These are phyloP conservation scores for Ceratobasidium sp. DNA, from an alignment of 1,284 basidiomycete genomes.

Conservation along the genomic window DNA sequence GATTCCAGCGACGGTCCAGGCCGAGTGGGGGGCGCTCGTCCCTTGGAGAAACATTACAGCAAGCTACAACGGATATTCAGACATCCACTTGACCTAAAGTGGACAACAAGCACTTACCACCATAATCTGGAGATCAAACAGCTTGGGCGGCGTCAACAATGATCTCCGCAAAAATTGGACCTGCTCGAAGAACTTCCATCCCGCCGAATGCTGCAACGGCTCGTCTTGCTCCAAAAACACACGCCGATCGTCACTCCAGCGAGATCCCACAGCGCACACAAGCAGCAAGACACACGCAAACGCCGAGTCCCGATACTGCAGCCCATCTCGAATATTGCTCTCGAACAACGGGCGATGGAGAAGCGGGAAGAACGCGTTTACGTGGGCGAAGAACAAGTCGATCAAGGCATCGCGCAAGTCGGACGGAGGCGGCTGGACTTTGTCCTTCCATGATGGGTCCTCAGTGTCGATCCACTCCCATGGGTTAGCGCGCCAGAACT, in stretches of 20 bases:
- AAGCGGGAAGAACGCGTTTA: constrained; percentile 74
- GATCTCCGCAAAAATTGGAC: constrained; percentile 64
- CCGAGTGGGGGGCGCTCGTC: constrained; percentile 72
- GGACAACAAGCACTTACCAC: constrained; percentile 50
- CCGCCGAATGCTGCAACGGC: constrained; percentile 62
- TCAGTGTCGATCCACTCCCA: constrained; percentile 60
- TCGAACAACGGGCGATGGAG: constrained; percentile 83
- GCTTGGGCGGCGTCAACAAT: constrained; percentile 64
- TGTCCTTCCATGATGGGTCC: constrained; percentile 50
- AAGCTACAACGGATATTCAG: constrained; percentile 46
- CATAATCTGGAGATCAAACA: constrained; percentile 80
- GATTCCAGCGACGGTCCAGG: constrained; percentile 76
- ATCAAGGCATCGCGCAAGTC: constrained; percentile 72
- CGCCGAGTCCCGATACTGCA: constrained; percentile 67
- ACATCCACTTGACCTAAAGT: constrained; percentile 58
- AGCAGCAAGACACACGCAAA: constrained; percentile 77
- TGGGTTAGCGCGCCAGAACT: constrained; percentile 52
- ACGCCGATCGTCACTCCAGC: constrained; percentile 71
- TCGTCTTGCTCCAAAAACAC: constrained; percentile 60
- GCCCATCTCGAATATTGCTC: constrained; percentile 63
- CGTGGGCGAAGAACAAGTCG: constrained; percentile 71
- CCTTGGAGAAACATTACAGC: constrained; percentile 60
- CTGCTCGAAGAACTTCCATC: constrained; percentile 80
- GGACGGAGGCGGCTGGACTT: constrained; percentile 65
- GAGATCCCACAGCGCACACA: constrained; percentile 78